These are phyloP conservation scores for Penicillium palitans DNA, from an alignment of 2,329 filamentous ascomycete genomes.

Conservation along the genomic window DNA sequence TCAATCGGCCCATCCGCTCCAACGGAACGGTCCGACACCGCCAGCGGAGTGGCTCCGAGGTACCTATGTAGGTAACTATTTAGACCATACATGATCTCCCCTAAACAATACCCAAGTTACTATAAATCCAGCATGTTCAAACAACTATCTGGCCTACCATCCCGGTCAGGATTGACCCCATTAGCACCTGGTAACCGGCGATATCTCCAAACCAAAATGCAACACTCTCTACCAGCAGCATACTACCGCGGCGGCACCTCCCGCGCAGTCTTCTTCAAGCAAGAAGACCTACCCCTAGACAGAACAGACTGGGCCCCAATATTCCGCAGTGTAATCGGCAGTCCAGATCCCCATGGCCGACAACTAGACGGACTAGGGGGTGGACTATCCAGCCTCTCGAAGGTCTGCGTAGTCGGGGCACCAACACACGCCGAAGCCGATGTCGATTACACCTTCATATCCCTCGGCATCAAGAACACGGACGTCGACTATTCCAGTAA, in stretches of 20 bases:
- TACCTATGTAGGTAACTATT: neutral
- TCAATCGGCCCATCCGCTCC: neutral
- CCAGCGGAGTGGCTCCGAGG: slow-evolving; percentile 1
- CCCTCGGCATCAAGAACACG: slow-evolving; percentile 63
- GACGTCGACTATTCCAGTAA: slow-evolving; percentile 68
- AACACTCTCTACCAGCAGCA: slow-evolving; percentile 50
- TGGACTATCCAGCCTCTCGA: slow-evolving; percentile 67
- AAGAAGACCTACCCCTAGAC: slow-evolving; percentile 53
- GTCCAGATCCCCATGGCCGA: slow-evolving; percentile 64
- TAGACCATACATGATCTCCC: neutral
- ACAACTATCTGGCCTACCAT: neutral
- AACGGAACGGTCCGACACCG: slow-evolving; percentile 7
- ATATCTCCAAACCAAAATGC: slow-evolving; percentile 17
- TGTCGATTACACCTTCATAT: slow-evolving; percentile 71
- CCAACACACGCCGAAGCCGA: slow-evolving; percentile 54
- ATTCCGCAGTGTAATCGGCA: slow-evolving; percentile 62
- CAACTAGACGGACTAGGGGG: slow-evolving; percentile 73
- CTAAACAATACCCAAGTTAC: neutral
- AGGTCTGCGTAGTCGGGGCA: slow-evolving; percentile 66
- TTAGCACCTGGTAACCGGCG: neutral
- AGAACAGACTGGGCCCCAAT: slow-evolving; percentile 53
- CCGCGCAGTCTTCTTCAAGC: slow-evolving; percentile 62
- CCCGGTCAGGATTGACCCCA: neutral
- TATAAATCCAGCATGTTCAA: slow-evolving; percentile 4
- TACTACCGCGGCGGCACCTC: slow-evolving; percentile 72